Base-by-base conservation (phyloP, 306 rosid species). In the Fragaria ananassa region DNA sequence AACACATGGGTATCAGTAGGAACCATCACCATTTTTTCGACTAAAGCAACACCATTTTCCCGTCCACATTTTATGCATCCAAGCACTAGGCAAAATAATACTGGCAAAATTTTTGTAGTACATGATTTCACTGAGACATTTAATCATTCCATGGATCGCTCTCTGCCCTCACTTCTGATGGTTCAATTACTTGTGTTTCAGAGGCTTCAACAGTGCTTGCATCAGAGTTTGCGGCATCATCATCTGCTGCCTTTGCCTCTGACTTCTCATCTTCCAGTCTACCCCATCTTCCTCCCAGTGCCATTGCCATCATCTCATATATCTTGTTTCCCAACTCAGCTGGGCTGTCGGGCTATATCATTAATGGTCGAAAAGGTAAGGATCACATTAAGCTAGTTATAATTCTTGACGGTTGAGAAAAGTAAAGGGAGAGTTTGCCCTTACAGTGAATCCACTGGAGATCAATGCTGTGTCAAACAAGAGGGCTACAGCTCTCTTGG, bases 201-300 rank as follows among this genome's bases (percentile, higher is more conserved):
- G 74, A 12, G 34, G 79, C 68, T 81, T 86, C 93, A 25, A 31
- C 44, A 1, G 85, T 19, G 41, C 67, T 72, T 46, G 83, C 81
- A 76, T 80, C 86, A 12, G 88, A 70, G 76, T 82, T 91, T 3
- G 71, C 58, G 5, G 56, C 76, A 61, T 35, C 25, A 25, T 74
- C 76, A 2, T 25, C 80, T 10, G 77, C 50, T 31, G 75, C 67
- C 41, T 63, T 21, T 6, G 35, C 34, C 34, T 50, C 90, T 31
- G 71, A 80, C 54, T 60, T 74, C 41, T 76, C 92, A 39, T 83
- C 93, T 68, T 92, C 98, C 51, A 82, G 64, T 83, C 99, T 84
- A 50, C 98, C 99, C 99, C 99, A 96, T 82, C 96, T 88, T 76
- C 99, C 99, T 72, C 99, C 99, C 8, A 96, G 82, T 63, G 99